Conservation (phyloP, 2,329 filamentous ascomycete genomes). For the Apiospora pterosperma region DNA sequence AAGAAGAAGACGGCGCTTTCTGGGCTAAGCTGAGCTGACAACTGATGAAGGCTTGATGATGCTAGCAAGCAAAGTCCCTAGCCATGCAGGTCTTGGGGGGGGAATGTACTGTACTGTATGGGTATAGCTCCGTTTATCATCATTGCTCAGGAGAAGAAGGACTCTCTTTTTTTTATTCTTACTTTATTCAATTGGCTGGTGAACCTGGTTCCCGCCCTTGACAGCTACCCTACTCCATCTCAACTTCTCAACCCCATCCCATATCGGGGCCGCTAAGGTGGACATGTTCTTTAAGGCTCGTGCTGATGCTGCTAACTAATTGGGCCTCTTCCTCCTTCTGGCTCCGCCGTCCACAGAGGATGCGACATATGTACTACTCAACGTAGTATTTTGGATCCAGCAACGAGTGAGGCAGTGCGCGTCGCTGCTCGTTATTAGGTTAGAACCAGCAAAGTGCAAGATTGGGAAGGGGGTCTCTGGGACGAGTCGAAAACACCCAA, state of each 20-base stretch:
- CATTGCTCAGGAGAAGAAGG: not conserved
- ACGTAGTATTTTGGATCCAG: not conserved
- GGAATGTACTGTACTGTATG: not conserved
- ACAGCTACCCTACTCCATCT: not conserved
- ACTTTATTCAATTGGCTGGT: not conserved
- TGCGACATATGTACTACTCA: not conserved
- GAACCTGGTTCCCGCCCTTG: not conserved
- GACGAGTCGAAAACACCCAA: not conserved
- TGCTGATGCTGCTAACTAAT: not conserved
- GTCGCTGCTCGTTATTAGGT: not conserved
- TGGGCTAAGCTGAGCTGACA: not conserved
- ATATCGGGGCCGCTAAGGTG: not conserved
- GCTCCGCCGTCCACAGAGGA: not conserved
- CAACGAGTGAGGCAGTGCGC: not conserved
- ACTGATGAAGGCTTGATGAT: not conserved
- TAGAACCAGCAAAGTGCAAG: not conserved
- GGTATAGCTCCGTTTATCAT: not conserved
- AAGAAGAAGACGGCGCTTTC: not conserved
- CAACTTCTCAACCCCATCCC: constrained; percentile 2
- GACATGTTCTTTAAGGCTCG: not conserved
- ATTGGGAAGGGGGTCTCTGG: not conserved
- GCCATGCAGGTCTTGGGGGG: not conserved
- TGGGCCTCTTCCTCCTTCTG: not conserved
- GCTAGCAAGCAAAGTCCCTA: not conserved
- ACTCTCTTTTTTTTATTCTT: not conserved